Percentiles rank a stretch among this genome's conserved stretches.
Conservation (phyloP, 2,329 filamentous ascomycete genomes). For the Phaeosphaeriaceae sp. region DNA sequence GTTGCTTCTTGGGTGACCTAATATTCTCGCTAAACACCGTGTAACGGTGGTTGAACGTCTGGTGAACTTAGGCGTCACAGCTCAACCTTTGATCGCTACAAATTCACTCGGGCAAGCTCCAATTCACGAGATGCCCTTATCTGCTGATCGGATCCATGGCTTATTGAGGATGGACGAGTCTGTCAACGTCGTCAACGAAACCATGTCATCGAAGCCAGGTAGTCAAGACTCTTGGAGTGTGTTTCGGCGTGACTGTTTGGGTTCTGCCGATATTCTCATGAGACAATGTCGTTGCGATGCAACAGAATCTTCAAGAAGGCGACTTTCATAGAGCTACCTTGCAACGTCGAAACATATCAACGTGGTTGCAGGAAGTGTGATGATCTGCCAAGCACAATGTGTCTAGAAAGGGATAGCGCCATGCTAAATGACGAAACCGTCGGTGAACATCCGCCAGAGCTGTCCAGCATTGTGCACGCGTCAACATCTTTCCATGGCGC, state of each 20-base stretch:
- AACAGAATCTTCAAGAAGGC: too few species aligned
- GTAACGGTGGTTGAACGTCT: neutral
- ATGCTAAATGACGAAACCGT: neutral
- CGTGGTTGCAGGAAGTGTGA: neutral
- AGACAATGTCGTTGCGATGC: too few species aligned
- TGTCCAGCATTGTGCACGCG: neutral
- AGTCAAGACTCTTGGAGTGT: too few species aligned
- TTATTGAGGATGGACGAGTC: too few species aligned
- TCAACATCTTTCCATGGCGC: slow-evolving; percentile 14
- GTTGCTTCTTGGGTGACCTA: neutral
- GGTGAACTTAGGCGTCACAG: neutral
- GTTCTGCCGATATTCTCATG: too few species aligned
- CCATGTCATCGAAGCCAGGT: too few species aligned
- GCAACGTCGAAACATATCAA: neutral
- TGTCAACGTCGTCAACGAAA: too few species aligned
- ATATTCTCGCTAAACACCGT: neutral
- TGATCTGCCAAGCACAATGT: neutral
- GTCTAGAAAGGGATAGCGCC: neutral
- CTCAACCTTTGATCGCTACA: neutral
- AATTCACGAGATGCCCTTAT: too few species aligned
- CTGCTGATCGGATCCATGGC: too few species aligned
- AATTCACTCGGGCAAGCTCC: too few species aligned
- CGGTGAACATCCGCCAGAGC: neutral
- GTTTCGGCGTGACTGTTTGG: too few species aligned
- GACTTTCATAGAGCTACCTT: too few species aligned